These are phyloP conservation scores for Tetrapyrgos nigripes DNA, from an alignment of 1,284 basidiomycete genomes.

Conservation along the genomic window DNA sequence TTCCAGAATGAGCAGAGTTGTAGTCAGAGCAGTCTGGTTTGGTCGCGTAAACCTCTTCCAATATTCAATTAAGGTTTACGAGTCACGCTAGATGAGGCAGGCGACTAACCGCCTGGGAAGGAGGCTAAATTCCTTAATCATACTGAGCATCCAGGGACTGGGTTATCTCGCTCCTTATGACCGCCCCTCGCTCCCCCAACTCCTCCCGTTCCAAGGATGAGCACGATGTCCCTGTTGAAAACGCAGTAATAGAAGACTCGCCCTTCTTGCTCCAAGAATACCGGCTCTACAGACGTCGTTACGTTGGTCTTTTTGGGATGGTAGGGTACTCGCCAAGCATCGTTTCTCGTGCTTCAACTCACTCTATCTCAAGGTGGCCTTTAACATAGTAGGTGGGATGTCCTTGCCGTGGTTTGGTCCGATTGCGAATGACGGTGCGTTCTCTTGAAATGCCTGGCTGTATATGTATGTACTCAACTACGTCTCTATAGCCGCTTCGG, in stretches of 20 bases:
- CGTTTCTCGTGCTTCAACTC: background rate
- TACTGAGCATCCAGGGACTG: background rate
- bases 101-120: too few species aligned
- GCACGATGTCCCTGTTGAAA: background rate
- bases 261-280: constrained; percentile 44
- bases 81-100: too few species aligned
- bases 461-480: background rate
- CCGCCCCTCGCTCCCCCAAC: background rate
- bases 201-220: constrained; percentile 2
- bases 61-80: too few species aligned
- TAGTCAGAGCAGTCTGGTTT: too few species aligned
- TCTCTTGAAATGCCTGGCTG: background rate
- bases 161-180: background rate
- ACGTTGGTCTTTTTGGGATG: constrained; percentile 66
- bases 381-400: constrained; percentile 72
- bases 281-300: constrained; percentile 70
- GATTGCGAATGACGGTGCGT: constrained; percentile 68
- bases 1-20: too few species aligned
- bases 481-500: constrained; percentile 50
- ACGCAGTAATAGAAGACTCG: background rate
- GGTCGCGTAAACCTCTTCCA: too few species aligned
- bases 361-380: constrained; percentile 50
- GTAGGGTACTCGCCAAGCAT: constrained; percentile 41
- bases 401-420: constrained; percentile 79
- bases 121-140: too few species aligned